phyloP scores from a whole-genome alignment of 139 green algal species.

The Trebouxia sp. region DNA sequence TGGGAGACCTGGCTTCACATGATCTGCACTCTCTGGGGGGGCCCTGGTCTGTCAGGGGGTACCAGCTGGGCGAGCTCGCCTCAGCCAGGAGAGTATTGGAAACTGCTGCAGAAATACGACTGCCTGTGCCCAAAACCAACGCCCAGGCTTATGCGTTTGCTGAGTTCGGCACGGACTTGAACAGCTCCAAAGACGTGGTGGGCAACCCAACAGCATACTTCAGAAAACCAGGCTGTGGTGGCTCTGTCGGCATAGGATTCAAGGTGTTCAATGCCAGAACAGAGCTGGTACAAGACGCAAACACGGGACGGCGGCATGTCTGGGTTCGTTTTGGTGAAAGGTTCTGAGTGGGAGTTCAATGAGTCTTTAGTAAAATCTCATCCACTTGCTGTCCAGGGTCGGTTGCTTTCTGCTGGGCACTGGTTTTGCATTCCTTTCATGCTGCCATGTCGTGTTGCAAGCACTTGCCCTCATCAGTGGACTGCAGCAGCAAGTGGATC shows the following conservation, averaged over 20 bases:
- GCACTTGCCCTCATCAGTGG: too few species aligned
- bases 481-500: too few species aligned
- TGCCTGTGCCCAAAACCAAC: conserved; percentile 69
- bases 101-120: conserved; percentile 77
- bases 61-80: conserved; percentile 92
- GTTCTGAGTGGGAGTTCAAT: conserved; percentile 65
- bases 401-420: too few species aligned
- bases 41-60: conserved; percentile 85
- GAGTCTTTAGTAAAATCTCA: too few species aligned
- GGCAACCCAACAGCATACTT: conserved; percentile 96
- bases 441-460: too few species aligned
- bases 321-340: conserved; percentile 91
- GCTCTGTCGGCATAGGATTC: conserved; percentile 76
- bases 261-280: conserved; percentile 80
- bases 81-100: conserved; percentile 80
- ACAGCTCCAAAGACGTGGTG: conserved; percentile 60
- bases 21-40: conserved; percentile 94
- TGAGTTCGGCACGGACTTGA: conserved; percentile 88
- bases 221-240: conserved; percentile 80
- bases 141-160: conserved; percentile 21
- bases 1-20: conserved; percentile 93
- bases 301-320: conserved; percentile 71
- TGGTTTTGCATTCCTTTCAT: too few species aligned
- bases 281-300: conserved; percentile 87
- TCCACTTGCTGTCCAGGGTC: too few species aligned